Evolutionary conservation across 2,329 filamentous ascomycete genomes (phyloP).

Genomic region (Gyromitra esculenta): DNA sequence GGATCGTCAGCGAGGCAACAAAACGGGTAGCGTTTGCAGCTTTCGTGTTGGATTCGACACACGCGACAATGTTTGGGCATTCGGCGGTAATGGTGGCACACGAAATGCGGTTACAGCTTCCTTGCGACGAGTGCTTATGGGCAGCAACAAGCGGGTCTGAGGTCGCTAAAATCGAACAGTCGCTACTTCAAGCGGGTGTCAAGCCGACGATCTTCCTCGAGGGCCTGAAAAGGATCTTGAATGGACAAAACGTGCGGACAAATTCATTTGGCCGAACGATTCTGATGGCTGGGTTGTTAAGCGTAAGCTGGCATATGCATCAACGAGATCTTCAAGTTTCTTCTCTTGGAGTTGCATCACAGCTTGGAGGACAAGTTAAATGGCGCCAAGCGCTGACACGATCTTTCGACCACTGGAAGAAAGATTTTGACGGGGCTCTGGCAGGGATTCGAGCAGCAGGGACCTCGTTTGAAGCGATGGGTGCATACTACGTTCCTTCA

Average conservation of each 20-base stretch:
- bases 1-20: conserved; percentile 94
- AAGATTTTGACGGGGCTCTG: conserved; percentile 81
- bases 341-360: conserved; percentile 79
- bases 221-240: conserved; percentile 86
- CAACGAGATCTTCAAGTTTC: conserved; percentile 93
- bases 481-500: conserved; percentile 62
- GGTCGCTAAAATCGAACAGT: conserved; percentile 83
- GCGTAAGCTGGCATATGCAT: conserved; percentile 97
- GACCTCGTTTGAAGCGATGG: conserved; percentile 54
- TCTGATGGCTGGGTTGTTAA: conserved; percentile 91
- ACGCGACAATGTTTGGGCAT: conserved; percentile 97
- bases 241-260: conserved; percentile 83
- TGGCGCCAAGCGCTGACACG: conserved; percentile 86
- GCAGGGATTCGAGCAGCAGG: conserved; percentile 59
- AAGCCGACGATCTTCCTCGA: conserved; percentile 90
- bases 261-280: conserved; percentile 94
- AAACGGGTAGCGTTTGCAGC: conserved; percentile 89
- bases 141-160: conserved; percentile 87
- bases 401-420: conserved; percentile 93
- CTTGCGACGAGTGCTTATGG: conserved; percentile 94
- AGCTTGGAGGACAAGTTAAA: conserved; percentile 86
- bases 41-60: conserved; percentile 93
- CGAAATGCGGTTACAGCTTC: conserved; percentile 88
- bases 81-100: conserved; percentile 97
- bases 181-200: conserved; percentile 79